Base-by-base conservation (phyloP, 2,329 filamentous ascomycete genomes). In the Incumbomyces lentus region DNA sequence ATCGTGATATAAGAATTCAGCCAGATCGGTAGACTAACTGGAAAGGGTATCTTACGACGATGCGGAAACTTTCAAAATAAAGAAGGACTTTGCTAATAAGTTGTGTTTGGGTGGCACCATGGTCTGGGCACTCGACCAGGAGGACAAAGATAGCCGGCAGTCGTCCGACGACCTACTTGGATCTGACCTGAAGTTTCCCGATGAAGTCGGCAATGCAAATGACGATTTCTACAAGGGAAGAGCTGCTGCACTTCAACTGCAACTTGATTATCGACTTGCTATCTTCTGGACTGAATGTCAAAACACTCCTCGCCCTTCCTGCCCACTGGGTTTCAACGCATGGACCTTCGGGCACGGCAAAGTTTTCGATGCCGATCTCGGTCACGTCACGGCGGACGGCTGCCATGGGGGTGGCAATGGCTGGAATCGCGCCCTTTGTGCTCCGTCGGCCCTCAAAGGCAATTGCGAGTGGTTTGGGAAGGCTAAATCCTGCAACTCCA, bases 11-110 rank as follows among this genome's bases (percentile, higher is more conserved):
- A n/a, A n/a, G n/a, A n/a, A n/a, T n/a, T n/a, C n/a, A n/a, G n/a
- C n/a, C n/a, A n/a, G n/a, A n/a, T n/a, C n/a, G n/a, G n/a, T n/a
- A n/a, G n/a, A 33, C 31, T 33, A 33, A 33, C 31, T 33, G 31
- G 10, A 33, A 10, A 33, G 31, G 31, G 62, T 70, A 1, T 60
- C 58, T 2, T 71, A 58, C 34, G 68, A 70, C 51, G 64, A 70
- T 45, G 41, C 48, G 1, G 58, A 62, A 1, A 69, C 67, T 0
- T 55, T 68, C 13, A 52, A 58, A 30, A 26, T 55, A 31, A 68
- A 68, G 51, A 55, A 55, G 1, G 54, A 61, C 4, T 62, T 51
- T 29, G 65, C 64, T 1, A 63, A 64, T 36, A 29, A 53, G 0
- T 42, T 52, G 0, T 62, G 67, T 7, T 50, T 69, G 3, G 52